Evolutionary conservation across 495 filamentous ascomycete species (phyloP).

Genomic region (Annulohypoxylon nitens): DNA sequence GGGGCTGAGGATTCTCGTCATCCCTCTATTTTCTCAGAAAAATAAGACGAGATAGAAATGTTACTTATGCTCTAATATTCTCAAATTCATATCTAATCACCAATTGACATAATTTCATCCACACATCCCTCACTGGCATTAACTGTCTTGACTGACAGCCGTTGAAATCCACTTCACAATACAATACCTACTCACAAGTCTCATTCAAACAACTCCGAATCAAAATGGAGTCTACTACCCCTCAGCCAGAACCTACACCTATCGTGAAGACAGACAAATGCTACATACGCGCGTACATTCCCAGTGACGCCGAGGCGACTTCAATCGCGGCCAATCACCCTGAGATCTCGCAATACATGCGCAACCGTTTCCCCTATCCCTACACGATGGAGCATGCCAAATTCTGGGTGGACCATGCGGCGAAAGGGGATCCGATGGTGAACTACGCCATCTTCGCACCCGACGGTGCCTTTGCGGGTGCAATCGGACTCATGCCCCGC

Average conservation of each 20-base stretch:
- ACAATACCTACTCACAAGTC: not conserved
- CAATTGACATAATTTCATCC: not conserved
- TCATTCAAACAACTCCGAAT: not conserved
- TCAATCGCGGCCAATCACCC: constrained; percentile 48
- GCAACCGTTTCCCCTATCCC: constrained; percentile 53
- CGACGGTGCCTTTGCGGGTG: constrained; percentile 47
- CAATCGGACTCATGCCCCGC: constrained; percentile 49
- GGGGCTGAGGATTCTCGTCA: not conserved
- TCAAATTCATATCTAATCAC: not conserved
- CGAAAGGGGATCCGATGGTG: constrained; percentile 21
- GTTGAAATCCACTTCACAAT: not conserved
- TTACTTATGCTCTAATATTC: not conserved
- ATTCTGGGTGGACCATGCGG: constrained; percentile 42
- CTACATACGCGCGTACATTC: constrained; percentile 51
- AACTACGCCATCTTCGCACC: constrained; percentile 53
- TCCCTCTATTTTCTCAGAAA: not conserved
- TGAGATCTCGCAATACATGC: constrained; percentile 53
- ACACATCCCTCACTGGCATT: not conserved
- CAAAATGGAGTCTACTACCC: constrained; percentile 26
- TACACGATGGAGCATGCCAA: constrained; percentile 53
- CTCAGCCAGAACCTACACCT: constrained; percentile 12
- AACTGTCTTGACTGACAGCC: not conserved
- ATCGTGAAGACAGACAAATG: constrained; percentile 43
- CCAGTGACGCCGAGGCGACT: constrained; percentile 48
- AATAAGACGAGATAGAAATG: not conserved